Percentiles rank a stretch among this genome's conserved stretches.
phyloP scores from a whole-genome alignment of 2,329 filamentous ascomycete genomes.

The Xylariaceae sp. region DNA sequence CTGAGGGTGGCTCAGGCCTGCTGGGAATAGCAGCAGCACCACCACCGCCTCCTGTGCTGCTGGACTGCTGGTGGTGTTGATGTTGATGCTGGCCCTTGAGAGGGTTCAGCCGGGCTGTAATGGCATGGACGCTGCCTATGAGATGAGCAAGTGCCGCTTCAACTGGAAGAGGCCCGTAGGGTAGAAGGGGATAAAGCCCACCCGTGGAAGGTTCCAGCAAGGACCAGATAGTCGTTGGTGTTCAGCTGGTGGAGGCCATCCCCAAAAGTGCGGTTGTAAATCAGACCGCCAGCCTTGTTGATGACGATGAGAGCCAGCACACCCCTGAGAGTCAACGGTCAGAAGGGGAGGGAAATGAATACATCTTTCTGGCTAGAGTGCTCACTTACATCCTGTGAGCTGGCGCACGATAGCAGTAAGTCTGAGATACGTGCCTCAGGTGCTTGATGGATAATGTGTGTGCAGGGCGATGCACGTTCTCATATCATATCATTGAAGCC shows the following conservation, averaged over 20 bases:
- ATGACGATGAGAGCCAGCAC: constrained; percentile 95
- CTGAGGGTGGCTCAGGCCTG: constrained; percentile 60
- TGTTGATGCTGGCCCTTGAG: constrained; percentile 32
- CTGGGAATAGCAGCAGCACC: constrained; percentile 32
- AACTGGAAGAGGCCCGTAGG: not conserved
- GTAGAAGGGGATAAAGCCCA: constrained; percentile 32
- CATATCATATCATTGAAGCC: too few relatives aligned
- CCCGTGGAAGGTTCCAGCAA: constrained; percentile 97
- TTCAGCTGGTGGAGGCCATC: constrained; percentile 79
- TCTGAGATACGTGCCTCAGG: too few relatives aligned
- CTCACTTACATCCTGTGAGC: too few relatives aligned
- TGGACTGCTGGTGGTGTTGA: constrained; percentile 27
- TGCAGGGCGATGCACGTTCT: too few relatives aligned
- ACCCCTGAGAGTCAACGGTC: constrained; percentile 68
- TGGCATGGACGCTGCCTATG: constrained; percentile 54
- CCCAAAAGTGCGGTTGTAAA: constrained; percentile 93
- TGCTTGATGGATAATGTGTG: too few relatives aligned
- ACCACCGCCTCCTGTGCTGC: constrained; percentile 8
- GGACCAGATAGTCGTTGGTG: constrained; percentile 93
- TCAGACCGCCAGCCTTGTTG: constrained; percentile 94
- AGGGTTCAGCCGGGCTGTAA: constrained; percentile 57
- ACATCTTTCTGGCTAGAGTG: too few relatives aligned
- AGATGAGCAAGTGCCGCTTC: constrained; percentile 9
- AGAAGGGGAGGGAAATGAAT: too few relatives aligned
- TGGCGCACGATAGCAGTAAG: too few relatives aligned